Percentiles rank a stretch among this genome's conserved stretches.
These are phyloP conservation scores for Pythium coloratum DNA, from an alignment of 352 stramenopile species.

Conservation along the genomic window DNA sequence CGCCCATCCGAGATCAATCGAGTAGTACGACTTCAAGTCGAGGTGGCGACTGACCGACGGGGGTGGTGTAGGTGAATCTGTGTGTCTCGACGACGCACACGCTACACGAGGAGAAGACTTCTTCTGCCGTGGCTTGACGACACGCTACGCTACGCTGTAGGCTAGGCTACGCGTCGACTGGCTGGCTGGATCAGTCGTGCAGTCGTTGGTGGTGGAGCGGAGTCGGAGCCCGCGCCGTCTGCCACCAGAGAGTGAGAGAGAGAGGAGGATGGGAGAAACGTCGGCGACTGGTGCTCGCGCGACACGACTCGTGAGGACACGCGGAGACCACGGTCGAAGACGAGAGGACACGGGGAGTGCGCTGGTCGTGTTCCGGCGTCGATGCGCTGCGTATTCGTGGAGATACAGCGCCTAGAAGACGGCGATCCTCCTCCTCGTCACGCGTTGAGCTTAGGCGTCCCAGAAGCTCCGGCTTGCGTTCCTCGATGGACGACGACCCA, in stretches of 20 bases:
- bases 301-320: neutral
- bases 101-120: neutral
- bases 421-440: neutral
- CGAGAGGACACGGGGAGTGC: neutral
- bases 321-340: slow-evolving; percentile 12
- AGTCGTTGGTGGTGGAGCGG: neutral
- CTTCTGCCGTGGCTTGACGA: neutral
- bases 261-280: neutral
- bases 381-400: neutral
- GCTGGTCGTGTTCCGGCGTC: slow-evolving; percentile 1
- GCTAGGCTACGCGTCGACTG: neutral
- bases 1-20: slow-evolving; percentile 37
- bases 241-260: neutral
- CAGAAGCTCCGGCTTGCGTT: slow-evolving; percentile 1
- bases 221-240: neutral
- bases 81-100: neutral
- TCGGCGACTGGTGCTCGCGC: neutral
- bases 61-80: no score
- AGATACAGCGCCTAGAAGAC: neutral
- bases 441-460: neutral
- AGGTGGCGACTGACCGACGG: neutral
- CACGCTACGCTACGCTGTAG: neutral
- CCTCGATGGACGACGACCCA: slow-evolving; percentile 28
- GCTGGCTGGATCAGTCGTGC: slow-evolving; percentile 4
- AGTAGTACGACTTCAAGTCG: neutral